A percentile compares a stretch with the other conserved stretches of the same genome.
These are phyloP conservation scores for Aspergillus coremiiformis DNA, from an alignment of 495 filamentous ascomycete genomes.

Conservation along the genomic window DNA sequence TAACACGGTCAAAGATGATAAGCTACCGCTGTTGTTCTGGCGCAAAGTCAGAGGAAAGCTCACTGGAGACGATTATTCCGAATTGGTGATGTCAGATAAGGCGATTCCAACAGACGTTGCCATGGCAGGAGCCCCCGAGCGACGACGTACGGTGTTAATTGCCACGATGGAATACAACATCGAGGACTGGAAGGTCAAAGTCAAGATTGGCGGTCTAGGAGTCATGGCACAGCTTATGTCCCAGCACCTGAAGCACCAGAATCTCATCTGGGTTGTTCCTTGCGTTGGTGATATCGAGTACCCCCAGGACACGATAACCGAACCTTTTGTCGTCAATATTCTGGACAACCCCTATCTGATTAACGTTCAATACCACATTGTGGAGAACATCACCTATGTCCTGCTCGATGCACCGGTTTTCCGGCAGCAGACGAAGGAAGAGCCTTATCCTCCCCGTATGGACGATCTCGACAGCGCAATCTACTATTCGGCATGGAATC, in stretches of 20 bases:
- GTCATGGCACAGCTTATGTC: conserved; percentile 68
- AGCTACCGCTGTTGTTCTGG: conserved; percentile 32
- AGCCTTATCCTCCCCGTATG: conserved; percentile 68
- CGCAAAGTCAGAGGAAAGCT: conserved; percentile 16
- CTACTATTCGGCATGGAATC: conserved; percentile 70
- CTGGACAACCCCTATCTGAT: conserved; percentile 58
- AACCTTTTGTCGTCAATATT: conserved; percentile 61
- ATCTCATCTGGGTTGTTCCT: conserved; percentile 70
- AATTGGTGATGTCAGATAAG: conserved; percentile 17
- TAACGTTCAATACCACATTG: conserved; percentile 56
- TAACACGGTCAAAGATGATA: conserved; percentile 43
- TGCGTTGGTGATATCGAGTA: conserved; percentile 63
- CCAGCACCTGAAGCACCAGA: conserved; percentile 57
- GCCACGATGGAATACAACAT: conserved; percentile 71
- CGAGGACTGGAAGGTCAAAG: conserved; percentile 63
- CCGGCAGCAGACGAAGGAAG: conserved; percentile 56
- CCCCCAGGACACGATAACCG: conserved; percentile 50
- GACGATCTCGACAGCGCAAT: conserved; percentile 66
- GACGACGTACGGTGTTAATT: conserved; percentile 51
- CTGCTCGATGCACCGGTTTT: conserved; percentile 67
- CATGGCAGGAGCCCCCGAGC: conserved; percentile 39
- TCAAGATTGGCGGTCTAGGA: conserved; percentile 67
- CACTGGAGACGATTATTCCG: conserved; percentile 18
- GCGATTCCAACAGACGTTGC: conserved; percentile 31
- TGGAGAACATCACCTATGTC: conserved; percentile 66